Conservation (phyloP, 2,329 filamentous ascomycete genomes). For the Monilinia vaccinii-corymbosi region DNA sequence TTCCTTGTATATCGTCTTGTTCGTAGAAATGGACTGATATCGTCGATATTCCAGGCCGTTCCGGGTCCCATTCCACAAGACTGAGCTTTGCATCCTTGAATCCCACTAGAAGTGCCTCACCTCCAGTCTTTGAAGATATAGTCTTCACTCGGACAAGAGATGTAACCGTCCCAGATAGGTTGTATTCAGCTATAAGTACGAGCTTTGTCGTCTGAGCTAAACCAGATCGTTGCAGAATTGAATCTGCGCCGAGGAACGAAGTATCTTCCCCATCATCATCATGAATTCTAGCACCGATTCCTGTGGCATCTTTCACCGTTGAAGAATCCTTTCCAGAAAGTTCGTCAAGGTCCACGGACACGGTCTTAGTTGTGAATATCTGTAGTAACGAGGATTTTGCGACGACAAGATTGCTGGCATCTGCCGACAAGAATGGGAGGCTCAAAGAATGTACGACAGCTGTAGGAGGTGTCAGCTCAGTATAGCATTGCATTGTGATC, state of each 20-base stretch:
- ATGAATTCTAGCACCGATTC: slow-evolving; percentile 40
- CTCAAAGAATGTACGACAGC: slow-evolving; percentile 83
- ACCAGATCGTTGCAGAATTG: slow-evolving; percentile 51
- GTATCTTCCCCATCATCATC: slow-evolving; percentile 57
- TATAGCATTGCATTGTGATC: slow-evolving; percentile 84
- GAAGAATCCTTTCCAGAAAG: slow-evolving; percentile 17
- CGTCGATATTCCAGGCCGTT: slow-evolving; percentile 69
- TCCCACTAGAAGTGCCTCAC: slow-evolving; percentile 73
- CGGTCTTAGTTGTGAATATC: slow-evolving; percentile 67
- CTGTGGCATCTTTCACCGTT: slow-evolving; percentile 35
- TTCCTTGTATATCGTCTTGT: slow-evolving; percentile 76
- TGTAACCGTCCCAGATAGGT: slow-evolving; percentile 74
- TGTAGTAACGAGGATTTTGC: slow-evolving; percentile 90
- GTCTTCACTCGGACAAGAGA: slow-evolving; percentile 72
- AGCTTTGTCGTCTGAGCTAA: slow-evolving; percentile 64
- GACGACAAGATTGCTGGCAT: slow-evolving; percentile 77
- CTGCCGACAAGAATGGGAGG: slow-evolving; percentile 66
- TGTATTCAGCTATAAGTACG: slow-evolving; percentile 75
- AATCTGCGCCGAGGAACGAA: slow-evolving; percentile 57
- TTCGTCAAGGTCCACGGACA: slow-evolving; percentile 49
- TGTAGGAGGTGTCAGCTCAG: slow-evolving; percentile 87
- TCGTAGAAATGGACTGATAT: slow-evolving; percentile 98
- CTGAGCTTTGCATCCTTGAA: slow-evolving; percentile 90
- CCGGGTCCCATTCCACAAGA: slow-evolving; percentile 87
- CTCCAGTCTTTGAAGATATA: slow-evolving; percentile 64